Evolutionary conservation across 208 protist species (phyloP).

Genomic region (Trypanosoma conorhini): DNA sequence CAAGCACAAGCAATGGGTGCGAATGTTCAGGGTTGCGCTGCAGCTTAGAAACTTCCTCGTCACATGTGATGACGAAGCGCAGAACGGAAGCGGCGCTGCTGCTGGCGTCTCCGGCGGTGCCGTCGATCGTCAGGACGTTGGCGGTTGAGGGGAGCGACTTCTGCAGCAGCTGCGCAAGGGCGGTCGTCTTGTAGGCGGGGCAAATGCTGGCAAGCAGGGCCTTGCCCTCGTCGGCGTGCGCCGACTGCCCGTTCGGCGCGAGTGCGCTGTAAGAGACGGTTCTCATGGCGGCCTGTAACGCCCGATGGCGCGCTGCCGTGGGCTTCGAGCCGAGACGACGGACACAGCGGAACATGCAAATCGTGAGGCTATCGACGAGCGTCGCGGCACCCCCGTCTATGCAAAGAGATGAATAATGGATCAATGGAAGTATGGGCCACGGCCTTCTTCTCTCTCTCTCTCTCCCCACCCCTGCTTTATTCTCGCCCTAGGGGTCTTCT

Average conservation of each 20-base stretch:
- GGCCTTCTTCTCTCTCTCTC: background rate
- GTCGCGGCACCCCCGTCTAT: background rate
- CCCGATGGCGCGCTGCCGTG: background rate
- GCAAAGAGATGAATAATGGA: background rate
- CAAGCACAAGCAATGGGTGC: slow-evolving; percentile 17
- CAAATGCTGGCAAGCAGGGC: background rate
- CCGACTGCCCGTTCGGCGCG: background rate
- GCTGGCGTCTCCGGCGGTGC: background rate
- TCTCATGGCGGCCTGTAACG: background rate
- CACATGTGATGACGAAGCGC: slow-evolving; percentile 4
- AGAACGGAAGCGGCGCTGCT: slow-evolving; percentile 9
- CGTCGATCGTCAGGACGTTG: slow-evolving; percentile 27
- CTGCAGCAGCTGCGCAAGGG: slow-evolving; percentile 7
- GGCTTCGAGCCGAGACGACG: slow-evolving; percentile 6
- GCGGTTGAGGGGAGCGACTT: slow-evolving; percentile 23
- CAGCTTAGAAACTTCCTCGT: slow-evolving; percentile 7
- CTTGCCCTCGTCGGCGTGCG: background rate
- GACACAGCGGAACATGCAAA: slow-evolving; percentile 12
- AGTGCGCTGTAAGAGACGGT: background rate
- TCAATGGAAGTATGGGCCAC: background rate
- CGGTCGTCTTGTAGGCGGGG: slow-evolving; percentile 14
- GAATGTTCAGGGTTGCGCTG: background rate
- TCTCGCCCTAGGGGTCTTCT: background rate
- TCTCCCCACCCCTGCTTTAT: background rate
- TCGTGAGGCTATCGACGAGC: background rate